Percentiles rank a stretch among this genome's conserved stretches.
Evolutionary conservation across 2,329 filamentous ascomycete genomes (phyloP).

Genomic region (Cercospora brassicicola): DNA sequence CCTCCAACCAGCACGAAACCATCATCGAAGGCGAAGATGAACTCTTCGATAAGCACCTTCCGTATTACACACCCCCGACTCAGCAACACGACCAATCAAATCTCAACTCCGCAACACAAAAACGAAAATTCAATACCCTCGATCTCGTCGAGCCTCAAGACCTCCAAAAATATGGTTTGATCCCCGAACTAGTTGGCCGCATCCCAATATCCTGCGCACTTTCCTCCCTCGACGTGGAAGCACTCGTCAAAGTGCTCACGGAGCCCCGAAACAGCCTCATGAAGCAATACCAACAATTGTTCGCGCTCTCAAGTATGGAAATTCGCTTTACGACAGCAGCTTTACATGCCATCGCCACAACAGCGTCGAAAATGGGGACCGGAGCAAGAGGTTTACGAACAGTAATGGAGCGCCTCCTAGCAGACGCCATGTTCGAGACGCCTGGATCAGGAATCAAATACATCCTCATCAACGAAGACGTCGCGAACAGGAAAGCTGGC

Average conservation of each 20-base stretch:
- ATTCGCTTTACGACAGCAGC: conserved; percentile 81
- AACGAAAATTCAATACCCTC: conserved; percentile 71
- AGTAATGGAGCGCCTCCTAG: conserved; percentile 50
- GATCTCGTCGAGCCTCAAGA: conserved; percentile 74
- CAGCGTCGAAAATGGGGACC: conserved; percentile 67
- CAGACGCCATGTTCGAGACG: conserved; percentile 51
- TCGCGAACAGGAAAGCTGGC: conserved; percentile 44
- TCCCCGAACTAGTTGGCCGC: conserved; percentile 92
- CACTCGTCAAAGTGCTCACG: conserved; percentile 82
- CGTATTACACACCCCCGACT: conserved; percentile 51
- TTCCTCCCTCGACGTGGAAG: conserved; percentile 66
- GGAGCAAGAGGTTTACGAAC: conserved; percentile 58
- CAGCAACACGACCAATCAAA: conserved; percentile 40
- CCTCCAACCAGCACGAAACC: conserved; percentile 56
- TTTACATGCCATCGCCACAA: conserved; percentile 76
- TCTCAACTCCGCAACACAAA: conserved; percentile 7
- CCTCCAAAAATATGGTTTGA: conserved; percentile 67
- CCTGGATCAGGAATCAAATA: conserved; percentile 49
- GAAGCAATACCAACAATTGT: conserved; percentile 84
- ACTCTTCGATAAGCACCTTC: conserved; percentile 45
- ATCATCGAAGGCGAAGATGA: conserved; percentile 61
- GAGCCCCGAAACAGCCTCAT: conserved; percentile 88
- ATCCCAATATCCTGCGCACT: conserved; percentile 88
- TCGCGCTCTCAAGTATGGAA: conserved; percentile 73
- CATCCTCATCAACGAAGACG: conserved; percentile 49